Base-by-base conservation (phyloP, 352 stramenopile genomes). In the Phytophthora niederhauseri region DNA sequence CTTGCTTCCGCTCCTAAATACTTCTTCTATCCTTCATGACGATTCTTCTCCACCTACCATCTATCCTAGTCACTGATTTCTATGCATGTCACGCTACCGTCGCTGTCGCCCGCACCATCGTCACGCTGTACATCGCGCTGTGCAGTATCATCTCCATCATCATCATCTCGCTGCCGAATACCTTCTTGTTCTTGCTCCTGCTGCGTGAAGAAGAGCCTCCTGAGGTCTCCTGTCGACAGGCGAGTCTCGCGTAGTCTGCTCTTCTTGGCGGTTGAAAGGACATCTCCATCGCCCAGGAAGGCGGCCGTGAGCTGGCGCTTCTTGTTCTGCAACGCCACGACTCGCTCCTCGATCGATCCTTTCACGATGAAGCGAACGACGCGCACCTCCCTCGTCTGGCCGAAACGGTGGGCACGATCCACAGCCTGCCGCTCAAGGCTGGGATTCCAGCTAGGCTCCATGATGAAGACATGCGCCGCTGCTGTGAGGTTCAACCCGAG, bases 401-500 rank as follows among this genome's bases (percentile, higher is more conserved):
- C 89, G 41, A 96, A 95, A 19, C 95, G 88, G 60, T 98, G 92
- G 8, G 93, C 90, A 38, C 94, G 86, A 65, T 96, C 91, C 41
- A 98, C 84, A 0, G 93, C 93, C 57, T 98, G 93, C 24, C 68
- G 84, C 73, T 98, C 94, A n/a, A 98, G 74, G 19, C 91, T 96
- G 5, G 90, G 92, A 68, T 98, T 98, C 82, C 92, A 94, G 38
- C 90, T 92, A 24, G 94, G 94, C 77, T 98, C 93, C 83, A 98
- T 95, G 52, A 98, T 82, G 72, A 98, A 98, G 34, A 98, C 92
- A 43, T 97, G 87, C 26, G 91, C 91, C 15, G 94, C 94, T 55
- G 93, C 82, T 5, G 94, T 98, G 41, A 98, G 81, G 62, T 98
- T 98, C 53, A 98, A 85, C 12, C 94, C 95, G 19, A 96, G 81